Evolutionary conservation across 1,139 yeast species (phyloP).

Genomic region (Zhuliangozyma blackwelliae): DNA sequence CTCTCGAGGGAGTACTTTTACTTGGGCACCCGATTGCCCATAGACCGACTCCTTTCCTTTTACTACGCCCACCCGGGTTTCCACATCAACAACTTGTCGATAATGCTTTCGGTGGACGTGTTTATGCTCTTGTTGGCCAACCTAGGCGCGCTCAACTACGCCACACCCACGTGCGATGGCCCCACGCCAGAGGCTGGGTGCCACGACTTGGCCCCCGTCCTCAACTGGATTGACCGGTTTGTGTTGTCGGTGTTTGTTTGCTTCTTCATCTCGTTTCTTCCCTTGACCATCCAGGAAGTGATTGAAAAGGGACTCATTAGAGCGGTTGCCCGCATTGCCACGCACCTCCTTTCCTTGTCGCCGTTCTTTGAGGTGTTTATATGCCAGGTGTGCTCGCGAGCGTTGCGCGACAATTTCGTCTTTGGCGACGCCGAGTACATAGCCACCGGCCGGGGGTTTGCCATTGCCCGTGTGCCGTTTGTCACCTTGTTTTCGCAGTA

Average conservation of each 20-base stretch:
- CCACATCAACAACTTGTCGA: constrained; percentile 77
- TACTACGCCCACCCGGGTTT: constrained; percentile 93
- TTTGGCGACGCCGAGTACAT: constrained; percentile 84
- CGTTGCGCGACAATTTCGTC: constrained; percentile 63
- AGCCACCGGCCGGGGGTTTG: constrained; percentile 84
- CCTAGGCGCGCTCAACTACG: constrained; percentile 62
- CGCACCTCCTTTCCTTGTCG: constrained; percentile 68
- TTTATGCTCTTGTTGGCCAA: constrained; percentile 66
- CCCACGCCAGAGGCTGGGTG: constrained; percentile 61
- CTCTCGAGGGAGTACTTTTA: constrained; percentile 80
- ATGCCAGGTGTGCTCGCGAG: constrained; percentile 75
- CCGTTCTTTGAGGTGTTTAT: constrained; percentile 87
- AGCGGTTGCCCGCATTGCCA: constrained; percentile 54
- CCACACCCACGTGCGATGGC: constrained; percentile 54
- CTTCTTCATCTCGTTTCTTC: constrained; percentile 78
- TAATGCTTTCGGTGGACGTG: constrained; percentile 67
- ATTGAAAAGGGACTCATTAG: constrained; percentile 71
- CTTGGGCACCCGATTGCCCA: constrained; percentile 72
- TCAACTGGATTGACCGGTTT: constrained; percentile 78
- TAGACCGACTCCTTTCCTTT: constrained; percentile 77
- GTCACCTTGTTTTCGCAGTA: constrained; percentile 58
- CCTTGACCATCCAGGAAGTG: constrained; percentile 73
- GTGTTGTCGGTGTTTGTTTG: constrained; percentile 79
- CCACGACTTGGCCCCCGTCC: constrained; percentile 65
- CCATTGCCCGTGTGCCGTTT: constrained; percentile 64